These are phyloP conservation scores for Mycoemilia scoparia DNA, from an alignment of 192 early-diverging fungal genomes.

Conservation along the genomic window DNA sequence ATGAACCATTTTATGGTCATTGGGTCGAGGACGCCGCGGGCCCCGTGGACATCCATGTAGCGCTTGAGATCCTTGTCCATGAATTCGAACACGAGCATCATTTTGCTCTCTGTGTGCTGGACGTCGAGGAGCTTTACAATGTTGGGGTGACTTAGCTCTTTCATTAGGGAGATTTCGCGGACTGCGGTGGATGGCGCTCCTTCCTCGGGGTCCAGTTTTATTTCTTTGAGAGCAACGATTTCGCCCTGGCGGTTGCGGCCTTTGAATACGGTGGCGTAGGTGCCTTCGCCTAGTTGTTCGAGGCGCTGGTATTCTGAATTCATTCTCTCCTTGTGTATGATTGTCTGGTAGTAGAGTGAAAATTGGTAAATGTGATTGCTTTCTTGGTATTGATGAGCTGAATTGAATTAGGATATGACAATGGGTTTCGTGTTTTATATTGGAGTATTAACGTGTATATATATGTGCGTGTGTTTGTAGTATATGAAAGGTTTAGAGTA, in stretches of 20 bases:
- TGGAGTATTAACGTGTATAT: no score
- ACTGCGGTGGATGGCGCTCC: conserved; percentile 94
- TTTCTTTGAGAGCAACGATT: conserved; percentile 93
- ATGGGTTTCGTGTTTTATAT: no score
- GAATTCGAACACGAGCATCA: conserved; percentile 73
- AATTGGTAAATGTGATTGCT: no score
- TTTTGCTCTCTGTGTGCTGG: conserved; percentile 68
- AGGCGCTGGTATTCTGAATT: conserved; percentile 45
- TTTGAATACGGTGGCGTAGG: conserved; percentile 84
- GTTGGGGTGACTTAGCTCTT: conserved; percentile 86
- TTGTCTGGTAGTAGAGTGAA: no score
- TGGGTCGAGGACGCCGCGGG: conserved; percentile 38
- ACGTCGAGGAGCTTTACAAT: conserved; percentile 71
- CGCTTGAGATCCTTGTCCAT: conserved; percentile 78
- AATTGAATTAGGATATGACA: no score
- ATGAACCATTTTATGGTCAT: conserved; percentile 56
- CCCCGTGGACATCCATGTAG: conserved; percentile 62
- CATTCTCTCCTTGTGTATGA: no score
- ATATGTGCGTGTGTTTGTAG: no score
- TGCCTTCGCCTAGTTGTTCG: conserved; percentile 95
- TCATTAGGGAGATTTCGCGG: conserved; percentile 94
- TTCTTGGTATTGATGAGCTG: no score
- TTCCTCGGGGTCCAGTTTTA: conserved; percentile 76
- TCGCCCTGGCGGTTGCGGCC: conserved; percentile 58
- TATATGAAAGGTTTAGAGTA: no score